Base-by-base conservation (phyloP, 108 stramenopile species). In the Stephanodiscus minutulus region DNA sequence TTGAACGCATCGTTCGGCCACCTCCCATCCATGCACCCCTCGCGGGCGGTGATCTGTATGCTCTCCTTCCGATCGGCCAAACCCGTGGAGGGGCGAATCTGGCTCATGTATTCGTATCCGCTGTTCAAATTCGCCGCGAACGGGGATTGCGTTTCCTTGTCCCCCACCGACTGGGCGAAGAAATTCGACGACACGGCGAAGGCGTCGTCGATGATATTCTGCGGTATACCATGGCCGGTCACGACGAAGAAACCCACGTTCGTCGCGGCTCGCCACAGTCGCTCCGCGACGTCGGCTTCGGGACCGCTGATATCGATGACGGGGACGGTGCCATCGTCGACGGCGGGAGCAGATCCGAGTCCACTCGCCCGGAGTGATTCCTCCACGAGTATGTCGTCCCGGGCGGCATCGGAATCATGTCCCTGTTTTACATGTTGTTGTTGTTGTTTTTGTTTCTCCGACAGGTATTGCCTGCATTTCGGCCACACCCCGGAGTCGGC, bases 41-140 rank as follows among this genome's bases (percentile, higher is more conserved):
- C 43, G 13, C 85, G 74, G 8, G 80, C 79, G 47, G 85, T 86
- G 6, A 86, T 65, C 64, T 86, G 85, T 31, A 86, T 24, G 22
- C 50, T 64, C 66, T 86, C 85, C 63, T 86, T 86, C 65, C 77
- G 82, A 64, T 86, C 77, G 21, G 70, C 60, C 33, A 53, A 53
- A 12, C 53, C 72, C 0, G 83, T 84, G 11, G 70, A 72, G 3
- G 83, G 83, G 10, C 72, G 74, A 18, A 73, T 72, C 55, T 84
- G 83, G 8, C 68, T 33, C 39, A 61, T 66, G 36, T 58, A 83
- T 65, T 86, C 85, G 54, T 63, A 86, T 9, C 85, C 85, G 10
- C 55, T 57, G 59, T 86, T 86, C 25, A 35, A 35, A 35, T 71
- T 28, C 7, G 5, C 21, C 8, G 22, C 35, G 21, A 50, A 82